Conservation (phyloP, 176 grass and related monocot genomes). For the Oryza nivara region DNA sequence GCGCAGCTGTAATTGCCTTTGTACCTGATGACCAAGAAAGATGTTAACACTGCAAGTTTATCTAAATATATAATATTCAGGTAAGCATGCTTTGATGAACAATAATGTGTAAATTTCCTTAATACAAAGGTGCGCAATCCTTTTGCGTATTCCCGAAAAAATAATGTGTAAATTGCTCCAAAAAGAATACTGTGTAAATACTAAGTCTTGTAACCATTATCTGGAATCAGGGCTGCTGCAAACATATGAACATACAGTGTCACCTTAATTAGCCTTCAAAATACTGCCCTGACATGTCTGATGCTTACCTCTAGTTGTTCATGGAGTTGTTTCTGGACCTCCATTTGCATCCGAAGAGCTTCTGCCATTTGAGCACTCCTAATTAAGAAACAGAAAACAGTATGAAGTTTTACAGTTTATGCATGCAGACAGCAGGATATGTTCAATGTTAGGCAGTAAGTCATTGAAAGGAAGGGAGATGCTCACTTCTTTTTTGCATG, state of each 20-base stretch:
- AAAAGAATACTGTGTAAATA: background rate
- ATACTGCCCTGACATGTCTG: background rate
- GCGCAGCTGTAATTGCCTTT: constrained; percentile 71
- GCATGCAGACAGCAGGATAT: too few relatives aligned
- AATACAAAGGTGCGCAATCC: too few relatives aligned
- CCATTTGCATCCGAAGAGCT: constrained; percentile 85
- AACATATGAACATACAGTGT: background rate
- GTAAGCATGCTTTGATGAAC: background rate
- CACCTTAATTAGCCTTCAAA: background rate
- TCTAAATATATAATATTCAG: background rate
- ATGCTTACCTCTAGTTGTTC: constrained; percentile 76
- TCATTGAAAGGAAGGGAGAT: background rate
- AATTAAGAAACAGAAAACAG: background rate
- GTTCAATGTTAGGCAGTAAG: background rate
- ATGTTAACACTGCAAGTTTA: background rate
- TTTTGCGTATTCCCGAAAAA: too few relatives aligned
- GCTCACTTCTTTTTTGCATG: constrained; percentile 54
- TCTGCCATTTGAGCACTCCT: constrained; percentile 66
- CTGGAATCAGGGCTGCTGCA: background rate
- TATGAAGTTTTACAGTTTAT: background rate
- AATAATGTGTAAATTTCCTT: background rate
- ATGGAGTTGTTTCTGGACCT: constrained; percentile 89
- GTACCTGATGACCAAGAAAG: constrained; percentile 54
- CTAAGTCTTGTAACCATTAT: background rate
- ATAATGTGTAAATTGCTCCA: background rate